Evolutionary conservation across 768 basidiomycete genomes (phyloP), one percentile per base, ranked within the genome.

Genomic region (Collybia sp.): DNA sequence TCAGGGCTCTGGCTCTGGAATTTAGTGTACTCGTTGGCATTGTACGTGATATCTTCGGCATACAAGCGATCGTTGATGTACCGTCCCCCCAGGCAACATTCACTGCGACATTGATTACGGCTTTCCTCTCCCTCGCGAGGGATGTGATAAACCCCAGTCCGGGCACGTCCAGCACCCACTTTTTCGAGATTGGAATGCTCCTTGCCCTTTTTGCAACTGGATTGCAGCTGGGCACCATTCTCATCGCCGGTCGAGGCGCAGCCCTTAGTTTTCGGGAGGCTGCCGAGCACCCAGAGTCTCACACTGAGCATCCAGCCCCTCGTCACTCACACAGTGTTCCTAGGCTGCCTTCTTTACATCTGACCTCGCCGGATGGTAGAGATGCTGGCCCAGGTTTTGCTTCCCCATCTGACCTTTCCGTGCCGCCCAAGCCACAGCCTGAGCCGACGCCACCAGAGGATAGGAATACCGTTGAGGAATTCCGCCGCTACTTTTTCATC

Each of bases 121-220:
- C 53, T 11, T 64, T 61, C 44, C 42, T 62, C 16, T 53, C 57
- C 1, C 50, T 68, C 17, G 60, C 58, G 12, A 49, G 55, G 15
- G 47, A 34, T 12, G 57, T 66, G 19, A 45, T 62, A 12, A 45
- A 42, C 11, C 25, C 25, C 8, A 25, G 8, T 8, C 25, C 25
- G 4, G 25, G 25, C 3, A 42, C 54, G 6, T 47, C 38, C 17
- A 54, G 56, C 31, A 47, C 33, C 15, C 54, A 53, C 9, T 52
- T 60, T 1, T 66, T 58, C 47, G 59, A 60, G 25, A 50, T 65
- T 17, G 63, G 58, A n/a, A 61, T 63, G 55, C 53, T 67, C 30
- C 58, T 68, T 20, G 56, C 61, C 42, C 57, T 65, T 38, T 55
- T 65, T 30, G 55, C 65, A 31, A 58, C 67, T 30, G 48, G 57